Evolutionary conservation across 805 yeast species (phyloP).

Genomic region (Zygotorulaspora sp.): DNA sequence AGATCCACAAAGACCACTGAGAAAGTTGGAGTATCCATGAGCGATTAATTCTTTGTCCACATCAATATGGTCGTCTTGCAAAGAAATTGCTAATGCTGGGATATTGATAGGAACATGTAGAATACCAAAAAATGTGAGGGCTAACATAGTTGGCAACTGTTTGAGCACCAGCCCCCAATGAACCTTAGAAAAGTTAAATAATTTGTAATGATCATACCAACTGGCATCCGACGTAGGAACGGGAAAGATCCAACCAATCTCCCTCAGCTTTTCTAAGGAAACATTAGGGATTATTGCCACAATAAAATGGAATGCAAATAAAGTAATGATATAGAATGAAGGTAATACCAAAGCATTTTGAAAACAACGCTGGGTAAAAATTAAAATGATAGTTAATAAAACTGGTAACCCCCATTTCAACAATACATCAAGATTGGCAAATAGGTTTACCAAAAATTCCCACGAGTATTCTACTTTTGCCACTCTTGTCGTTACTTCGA

Average conservation of each 20-base stretch:
- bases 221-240: constrained; percentile 54
- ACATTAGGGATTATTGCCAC: constrained; percentile 63
- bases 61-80: constrained; percentile 75
- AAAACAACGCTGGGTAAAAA: constrained; percentile 55
- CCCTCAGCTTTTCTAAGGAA: constrained; percentile 57
- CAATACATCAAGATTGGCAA: constrained; percentile 38
- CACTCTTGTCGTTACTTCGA: constrained; percentile 82
- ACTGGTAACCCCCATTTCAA: constrained; percentile 72
- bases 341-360: constrained; percentile 78
- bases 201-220: constrained; percentile 84
- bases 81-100: constrained; percentile 91
- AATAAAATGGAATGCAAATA: constrained; percentile 62
- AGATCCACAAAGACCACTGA: constrained; percentile 80
- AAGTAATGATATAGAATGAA: constrained; percentile 66
- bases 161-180: constrained; percentile 64
- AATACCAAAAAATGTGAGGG: constrained; percentile 91
- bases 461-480: constrained; percentile 64
- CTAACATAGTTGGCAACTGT: constrained; percentile 89
- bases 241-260: constrained; percentile 79
- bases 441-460: constrained; percentile 47
- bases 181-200: constrained; percentile 67
- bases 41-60: constrained; percentile 92
- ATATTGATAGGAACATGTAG: constrained; percentile 96
- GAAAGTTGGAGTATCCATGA: constrained; percentile 84
- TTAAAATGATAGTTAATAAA: constrained; percentile 52